Base-by-base conservation (phyloP, 768 basidiomycete species). In the Naganishia antarctica region DNA sequence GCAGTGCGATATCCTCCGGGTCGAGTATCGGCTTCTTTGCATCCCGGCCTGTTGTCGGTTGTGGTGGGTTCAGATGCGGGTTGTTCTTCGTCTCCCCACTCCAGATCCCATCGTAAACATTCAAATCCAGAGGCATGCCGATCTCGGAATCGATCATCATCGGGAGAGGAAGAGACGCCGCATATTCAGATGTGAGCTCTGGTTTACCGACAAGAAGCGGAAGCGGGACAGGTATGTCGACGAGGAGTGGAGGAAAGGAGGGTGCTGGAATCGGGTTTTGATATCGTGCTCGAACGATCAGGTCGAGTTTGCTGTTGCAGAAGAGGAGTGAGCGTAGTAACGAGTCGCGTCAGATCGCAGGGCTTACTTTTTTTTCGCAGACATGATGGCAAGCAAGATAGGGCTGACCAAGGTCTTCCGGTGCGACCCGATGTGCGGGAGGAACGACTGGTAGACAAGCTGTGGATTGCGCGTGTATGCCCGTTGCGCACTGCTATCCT, bases 71-170 rank as follows among this genome's bases (percentile, higher is more conserved):
- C 43, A 91, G 26, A n/a, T 40, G 34, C 4, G 21, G 4, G 23
- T 57, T 57, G 23, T n/a, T 11, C 21, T n/a, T 23, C 2, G 82
- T 87, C 45, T 84, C 84, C 66, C 90, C 88, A 53, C 88, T 85
- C 90, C 88, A 92, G 18, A 94, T 79, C 37, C 84, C 87, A 61
- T 87, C 86, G 82, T 86, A 92, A 61, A 82, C 84, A 18, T 88
- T 87, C 49, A 94, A 79, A 74, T 98, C 90, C 26, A 99, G 78
- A 0, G 93, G 92, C 92, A 99, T 93, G 0, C 96, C 96, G 69
- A 87, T 87, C 75, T 99, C 96, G 0, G 90, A 90, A 70, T 99
- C 96, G 1, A 97, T 87, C 68, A 98, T 87, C 90, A 98, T 92
- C 0, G 96, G 94, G 21, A 96, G 76, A 0, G 89, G 87, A 12